Conservation (phyloP, 2,329 filamentous ascomycete species). For the Aspergillus sp. region DNA sequence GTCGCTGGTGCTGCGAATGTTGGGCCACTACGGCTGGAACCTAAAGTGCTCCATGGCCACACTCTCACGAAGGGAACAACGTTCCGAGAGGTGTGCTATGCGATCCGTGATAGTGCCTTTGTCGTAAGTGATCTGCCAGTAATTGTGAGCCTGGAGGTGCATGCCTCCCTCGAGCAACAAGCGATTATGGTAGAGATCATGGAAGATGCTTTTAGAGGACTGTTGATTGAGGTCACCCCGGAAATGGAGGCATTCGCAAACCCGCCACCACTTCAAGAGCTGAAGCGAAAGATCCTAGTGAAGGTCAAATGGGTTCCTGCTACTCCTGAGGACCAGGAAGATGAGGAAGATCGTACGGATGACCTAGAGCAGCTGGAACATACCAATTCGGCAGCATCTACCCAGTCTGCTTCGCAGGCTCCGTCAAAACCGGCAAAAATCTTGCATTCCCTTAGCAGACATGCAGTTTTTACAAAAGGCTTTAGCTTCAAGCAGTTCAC, state of each 20-base stretch:
- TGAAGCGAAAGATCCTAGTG: slow-evolving; percentile 78
- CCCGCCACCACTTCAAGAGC: slow-evolving; percentile 68
- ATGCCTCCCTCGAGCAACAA: slow-evolving; percentile 79
- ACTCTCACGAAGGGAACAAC: slow-evolving; percentile 83
- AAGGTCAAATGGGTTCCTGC: slow-evolving; percentile 70
- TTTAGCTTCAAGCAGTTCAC: slow-evolving; percentile 75
- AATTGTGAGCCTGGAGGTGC: slow-evolving; percentile 90
- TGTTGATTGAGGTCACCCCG: slow-evolving; percentile 65
- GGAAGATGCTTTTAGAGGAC: slow-evolving; percentile 77
- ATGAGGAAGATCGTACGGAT: slow-evolving; percentile 15
- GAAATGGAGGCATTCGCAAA: slow-evolving; percentile 54
- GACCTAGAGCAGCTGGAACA: slow-evolving; percentile 10
- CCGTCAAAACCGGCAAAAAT: slow-evolving; percentile 61
- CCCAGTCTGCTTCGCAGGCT: slow-evolving; percentile 24
- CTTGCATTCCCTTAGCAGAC: slow-evolving; percentile 66
- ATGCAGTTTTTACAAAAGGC: slow-evolving; percentile 85
- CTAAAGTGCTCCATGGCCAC: slow-evolving; percentile 81
- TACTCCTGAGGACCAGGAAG: slow-evolving; percentile 34
- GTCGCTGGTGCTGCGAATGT: slow-evolving; percentile 4
- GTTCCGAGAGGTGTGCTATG: slow-evolving; percentile 82
- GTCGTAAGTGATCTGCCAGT: slow-evolving; percentile 73
- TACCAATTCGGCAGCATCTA: neutral
- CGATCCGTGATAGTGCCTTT: slow-evolving; percentile 78
- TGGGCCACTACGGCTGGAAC: slow-evolving; percentile 56
- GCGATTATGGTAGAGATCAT: slow-evolving; percentile 93